Percentiles rank a stretch among this genome's conserved stretches.
These are phyloP conservation scores for Metschnikowia gruessii DNA, from an alignment of 805 yeast species.

Conservation along the genomic window DNA sequence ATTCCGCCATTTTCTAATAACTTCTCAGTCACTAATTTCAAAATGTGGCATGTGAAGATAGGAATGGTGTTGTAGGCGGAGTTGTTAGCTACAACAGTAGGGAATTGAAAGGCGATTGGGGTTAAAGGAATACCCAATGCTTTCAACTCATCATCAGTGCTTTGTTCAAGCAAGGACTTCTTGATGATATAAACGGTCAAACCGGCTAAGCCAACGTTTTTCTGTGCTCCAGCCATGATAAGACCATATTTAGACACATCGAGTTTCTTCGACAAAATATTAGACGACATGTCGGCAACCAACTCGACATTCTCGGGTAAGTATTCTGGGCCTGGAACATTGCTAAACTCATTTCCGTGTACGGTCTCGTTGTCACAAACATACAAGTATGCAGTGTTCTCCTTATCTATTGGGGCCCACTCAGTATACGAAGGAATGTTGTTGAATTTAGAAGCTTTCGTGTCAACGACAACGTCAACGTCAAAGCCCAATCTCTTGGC, in stretches of 20 bases:
- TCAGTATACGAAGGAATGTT: constrained; percentile 60
- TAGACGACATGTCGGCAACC: constrained; percentile 94
- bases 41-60: constrained; percentile 83
- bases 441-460: constrained; percentile 59
- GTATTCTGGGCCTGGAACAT: constrained; percentile 51
- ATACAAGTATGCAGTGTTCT: constrained; percentile 80
- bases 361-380: constrained; percentile 98
- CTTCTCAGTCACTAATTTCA: constrained; percentile 70
- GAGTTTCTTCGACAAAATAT: constrained; percentile 74
- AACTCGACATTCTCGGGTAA: constrained; percentile 67
- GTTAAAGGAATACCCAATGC: constrained; percentile 66
- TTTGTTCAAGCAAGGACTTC: constrained; percentile 68
- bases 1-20: constrained; percentile 73
- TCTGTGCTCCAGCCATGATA: constrained; percentile 97
- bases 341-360: constrained; percentile 80
- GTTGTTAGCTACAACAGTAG: constrained; percentile 82
- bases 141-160: constrained; percentile 58
- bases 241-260: constrained; percentile 85
- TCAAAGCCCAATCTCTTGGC: constrained; percentile 80
- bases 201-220: constrained; percentile 96
- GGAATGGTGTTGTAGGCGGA: constrained; percentile 96
- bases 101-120: constrained; percentile 87
- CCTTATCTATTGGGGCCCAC: constrained; percentile 57
- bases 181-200: constrained; percentile 87
- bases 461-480: constrained; percentile 63